A percentile compares a stretch with the other conserved stretches of the same genome.
Conservation (phyloP, 2,329 filamentous ascomycete species). For the Colletotrichum sojae region DNA sequence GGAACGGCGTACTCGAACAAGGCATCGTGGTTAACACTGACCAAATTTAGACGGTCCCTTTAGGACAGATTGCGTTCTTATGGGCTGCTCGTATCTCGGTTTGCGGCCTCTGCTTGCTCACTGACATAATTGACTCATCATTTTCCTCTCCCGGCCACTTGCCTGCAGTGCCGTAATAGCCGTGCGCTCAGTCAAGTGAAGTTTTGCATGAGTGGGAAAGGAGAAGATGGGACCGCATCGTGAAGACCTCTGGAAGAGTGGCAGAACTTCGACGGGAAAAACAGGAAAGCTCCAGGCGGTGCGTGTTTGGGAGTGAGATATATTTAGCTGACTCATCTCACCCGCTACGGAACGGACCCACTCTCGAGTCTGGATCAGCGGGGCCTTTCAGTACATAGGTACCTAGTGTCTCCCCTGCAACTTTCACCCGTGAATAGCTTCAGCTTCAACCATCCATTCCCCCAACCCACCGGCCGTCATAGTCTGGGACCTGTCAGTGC, state of each 20-base stretch:
- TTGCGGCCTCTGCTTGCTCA: background rate
- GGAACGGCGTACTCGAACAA: background rate
- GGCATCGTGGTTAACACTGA: background rate
- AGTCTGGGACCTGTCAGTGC: slow-evolving; percentile 27
- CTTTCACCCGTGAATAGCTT: slow-evolving; percentile 31
- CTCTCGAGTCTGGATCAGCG: background rate
- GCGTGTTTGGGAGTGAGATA: slow-evolving; percentile 18
- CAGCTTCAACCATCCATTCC: slow-evolving; percentile 24
- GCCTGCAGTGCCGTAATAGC: slow-evolving; percentile 10
- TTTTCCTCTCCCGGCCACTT: background rate
- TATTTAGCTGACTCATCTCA: slow-evolving; percentile 29
- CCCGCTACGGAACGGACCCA: background rate
- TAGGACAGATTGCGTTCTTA: background rate
- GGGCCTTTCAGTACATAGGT: background rate
- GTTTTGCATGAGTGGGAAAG: background rate
- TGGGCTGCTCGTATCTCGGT: background rate
- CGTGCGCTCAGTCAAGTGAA: slow-evolving; percentile 31
- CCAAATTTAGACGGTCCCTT: background rate
- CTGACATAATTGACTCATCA: background rate
- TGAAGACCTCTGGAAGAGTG: background rate
- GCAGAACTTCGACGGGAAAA: slow-evolving; percentile 7
- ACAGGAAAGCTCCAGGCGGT: background rate
- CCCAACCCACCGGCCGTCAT: background rate
- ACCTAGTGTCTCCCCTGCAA: background rate
- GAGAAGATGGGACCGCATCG: background rate